Evolutionary conservation across 2,329 filamentous ascomycete species (phyloP).

Genomic region (Fusarium sp.): DNA sequence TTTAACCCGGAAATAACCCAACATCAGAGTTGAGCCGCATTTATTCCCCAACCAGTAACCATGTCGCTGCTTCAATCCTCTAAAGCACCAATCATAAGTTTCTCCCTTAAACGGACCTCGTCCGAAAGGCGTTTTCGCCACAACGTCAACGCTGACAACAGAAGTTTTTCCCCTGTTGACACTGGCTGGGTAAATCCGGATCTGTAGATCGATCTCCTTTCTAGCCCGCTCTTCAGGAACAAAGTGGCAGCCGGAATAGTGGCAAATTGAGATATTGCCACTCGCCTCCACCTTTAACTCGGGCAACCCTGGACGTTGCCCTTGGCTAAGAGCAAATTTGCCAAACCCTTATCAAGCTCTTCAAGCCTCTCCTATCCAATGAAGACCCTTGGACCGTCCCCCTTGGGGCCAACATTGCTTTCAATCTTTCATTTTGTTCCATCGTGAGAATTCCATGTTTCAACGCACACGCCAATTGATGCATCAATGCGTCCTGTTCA

Average conservation of each 20-base stretch:
- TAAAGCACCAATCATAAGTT: neutral
- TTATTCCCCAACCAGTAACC: neutral
- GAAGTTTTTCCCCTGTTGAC: neutral
- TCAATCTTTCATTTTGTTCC: neutral
- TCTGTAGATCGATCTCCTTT: neutral
- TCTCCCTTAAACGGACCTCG: neutral
- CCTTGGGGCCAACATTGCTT: neutral
- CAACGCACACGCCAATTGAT: neutral
- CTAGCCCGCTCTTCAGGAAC: neutral
- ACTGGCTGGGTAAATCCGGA: neutral
- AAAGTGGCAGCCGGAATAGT: neutral
- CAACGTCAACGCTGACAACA: neutral
- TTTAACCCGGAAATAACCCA: neutral
- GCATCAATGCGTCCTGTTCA: neutral
- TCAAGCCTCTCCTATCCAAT: neutral
- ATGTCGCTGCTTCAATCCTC: neutral
- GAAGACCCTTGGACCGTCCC: neutral
- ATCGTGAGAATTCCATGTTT: neutral
- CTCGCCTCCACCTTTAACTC: neutral
- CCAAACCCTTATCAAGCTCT: neutral
- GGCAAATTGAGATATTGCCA: constrained; percentile 22
- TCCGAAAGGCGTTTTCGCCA: neutral
- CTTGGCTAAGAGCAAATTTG: neutral
- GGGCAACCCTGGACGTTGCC: neutral
- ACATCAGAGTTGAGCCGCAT: neutral